Evolutionary conservation across 768 basidiomycete species (phyloP), one percentile per base, ranked within the genome.

Genomic region (Hericium alpestre): DNA sequence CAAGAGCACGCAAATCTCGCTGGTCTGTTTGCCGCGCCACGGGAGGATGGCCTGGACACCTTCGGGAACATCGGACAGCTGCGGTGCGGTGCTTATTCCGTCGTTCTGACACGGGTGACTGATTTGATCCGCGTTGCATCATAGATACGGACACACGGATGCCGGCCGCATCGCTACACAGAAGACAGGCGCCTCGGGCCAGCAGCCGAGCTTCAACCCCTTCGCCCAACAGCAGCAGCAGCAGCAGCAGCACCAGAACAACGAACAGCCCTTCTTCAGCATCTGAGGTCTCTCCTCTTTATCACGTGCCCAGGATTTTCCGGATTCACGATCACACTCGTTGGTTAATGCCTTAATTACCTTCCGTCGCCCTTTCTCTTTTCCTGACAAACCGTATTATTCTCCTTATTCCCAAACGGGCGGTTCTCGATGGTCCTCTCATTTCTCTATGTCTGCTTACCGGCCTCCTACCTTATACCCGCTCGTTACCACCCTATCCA

Each of bases 41-140:
- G 76, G 25, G 94, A 96, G 56, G 93, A 90, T 63, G 95, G 96
- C 1, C 75, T 88, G 67, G 96, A 99, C 71, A 95, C 95, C 54
- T 98, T 97, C 66, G 95, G 95, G 53, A 99, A 98, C 68, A 64
- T 82, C 37, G 95, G 95, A 18, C 59, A 75, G 53, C 67, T 95
- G 60, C 80, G 93, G 76, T 83, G 54, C 59, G 76, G 72, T 60
- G 3, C 27, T 4, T 51, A 15, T 70, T 41, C 63, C 47, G 22
- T 61, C 38, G 40, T n/a, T 43, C 16, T n/a, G 56, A 41, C 55
- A 9, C 15, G 7, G 23, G 40, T 39, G 12, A 25, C 49, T 51
- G 49, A 51, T 16, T 51, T 25, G 18, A 25, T 37, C 18, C 49
- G 32, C 32, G 32, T 32, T 32, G 32, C 32, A 32, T 57, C 56